These are phyloP conservation scores for Neofusicoccum umdonicola DNA, from an alignment of 2,329 filamentous ascomycete genomes.

Conservation along the genomic window DNA sequence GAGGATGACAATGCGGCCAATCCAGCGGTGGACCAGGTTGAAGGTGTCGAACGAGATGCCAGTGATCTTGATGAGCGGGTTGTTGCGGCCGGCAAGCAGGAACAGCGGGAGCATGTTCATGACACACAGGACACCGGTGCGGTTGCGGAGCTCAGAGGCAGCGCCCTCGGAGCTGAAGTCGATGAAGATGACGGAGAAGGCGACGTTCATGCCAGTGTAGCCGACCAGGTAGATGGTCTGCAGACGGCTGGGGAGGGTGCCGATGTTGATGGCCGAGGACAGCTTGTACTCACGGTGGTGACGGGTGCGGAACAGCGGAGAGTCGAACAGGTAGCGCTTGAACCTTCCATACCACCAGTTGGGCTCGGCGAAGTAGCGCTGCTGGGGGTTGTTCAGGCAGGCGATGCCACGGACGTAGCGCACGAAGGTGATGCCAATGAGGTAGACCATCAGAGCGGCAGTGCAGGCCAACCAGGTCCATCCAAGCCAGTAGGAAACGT, in stretches of 20 bases:
- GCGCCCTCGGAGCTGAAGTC: slow-evolving; percentile 66
- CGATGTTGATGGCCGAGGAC: slow-evolving; percentile 48
- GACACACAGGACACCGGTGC: slow-evolving; percentile 66
- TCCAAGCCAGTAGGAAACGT: slow-evolving; percentile 37
- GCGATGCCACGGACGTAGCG: slow-evolving; percentile 71
- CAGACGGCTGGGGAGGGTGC: slow-evolving; percentile 49
- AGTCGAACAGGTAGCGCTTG: slow-evolving; percentile 47
- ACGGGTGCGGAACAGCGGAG: slow-evolving; percentile 47
- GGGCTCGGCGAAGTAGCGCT: slow-evolving; percentile 72
- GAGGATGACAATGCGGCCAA: slow-evolving; percentile 71
- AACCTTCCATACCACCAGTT: slow-evolving; percentile 49
- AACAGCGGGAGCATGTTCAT: slow-evolving; percentile 80
- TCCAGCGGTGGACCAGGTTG: slow-evolving; percentile 78
- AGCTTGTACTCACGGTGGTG: slow-evolving; percentile 54
- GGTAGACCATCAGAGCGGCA: slow-evolving; percentile 64
- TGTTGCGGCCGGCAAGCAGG: slow-evolving; percentile 72
- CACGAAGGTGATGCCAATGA: slow-evolving; percentile 58
- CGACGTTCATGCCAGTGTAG: slow-evolving; percentile 50
- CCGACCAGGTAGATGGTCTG: slow-evolving; percentile 48
- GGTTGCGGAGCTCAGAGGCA: slow-evolving; percentile 62
- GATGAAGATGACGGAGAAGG: slow-evolving; percentile 54
- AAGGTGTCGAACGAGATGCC: slow-evolving; percentile 79
- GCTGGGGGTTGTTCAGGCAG: slow-evolving; percentile 74
- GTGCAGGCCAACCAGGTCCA: slow-evolving; percentile 60
- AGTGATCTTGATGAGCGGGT: slow-evolving; percentile 69